A percentile compares a stretch with the other conserved stretches of the same genome.
Conservation (phyloP, 208 protist genomes). For the Acanthamoeba lenticulata region DNA sequence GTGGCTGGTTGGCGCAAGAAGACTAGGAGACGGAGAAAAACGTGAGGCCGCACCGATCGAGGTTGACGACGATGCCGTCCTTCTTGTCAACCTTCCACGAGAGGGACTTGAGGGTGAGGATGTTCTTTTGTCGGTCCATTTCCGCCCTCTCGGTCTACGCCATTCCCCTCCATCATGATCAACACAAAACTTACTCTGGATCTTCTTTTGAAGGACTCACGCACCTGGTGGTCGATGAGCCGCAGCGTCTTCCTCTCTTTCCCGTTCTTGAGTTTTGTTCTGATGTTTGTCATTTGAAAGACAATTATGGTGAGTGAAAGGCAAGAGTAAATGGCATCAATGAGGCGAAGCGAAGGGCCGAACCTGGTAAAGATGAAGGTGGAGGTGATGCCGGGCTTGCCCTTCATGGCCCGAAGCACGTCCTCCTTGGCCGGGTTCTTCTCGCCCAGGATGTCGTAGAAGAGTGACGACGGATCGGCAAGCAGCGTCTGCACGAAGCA, state of each 20-base stretch:
- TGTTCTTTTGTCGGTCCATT: neutral
- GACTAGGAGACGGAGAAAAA: neutral
- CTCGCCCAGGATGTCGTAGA: slow-evolving; percentile 42
- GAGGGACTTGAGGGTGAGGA: slow-evolving; percentile 18
- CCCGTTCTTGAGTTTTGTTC: slow-evolving; percentile 5
- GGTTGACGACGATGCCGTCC: neutral
- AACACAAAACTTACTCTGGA: neutral
- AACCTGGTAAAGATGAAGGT: slow-evolving; percentile 2
- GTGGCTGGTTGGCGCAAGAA: neutral
- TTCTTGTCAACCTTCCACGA: slow-evolving; percentile 22
- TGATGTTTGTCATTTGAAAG: neutral
- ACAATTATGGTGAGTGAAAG: neutral
- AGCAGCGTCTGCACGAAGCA: neutral
- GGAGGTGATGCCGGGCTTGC: slow-evolving; percentile 11
- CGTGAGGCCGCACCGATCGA: neutral
- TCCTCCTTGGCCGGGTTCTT: slow-evolving; percentile 27
- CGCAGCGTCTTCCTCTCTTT: slow-evolving; percentile 42
- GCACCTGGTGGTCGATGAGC: neutral
- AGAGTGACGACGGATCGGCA: neutral
- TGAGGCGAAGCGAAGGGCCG: neutral
- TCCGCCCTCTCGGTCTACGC: neutral
- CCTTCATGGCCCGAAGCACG: neutral
- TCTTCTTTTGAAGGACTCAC: too few species aligned
- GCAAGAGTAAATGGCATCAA: neutral
- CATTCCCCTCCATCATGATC: neutral